phyloP scores from a whole-genome alignment of 2,329 filamentous ascomycete genomes.

The Xylariaceae sp. region DNA sequence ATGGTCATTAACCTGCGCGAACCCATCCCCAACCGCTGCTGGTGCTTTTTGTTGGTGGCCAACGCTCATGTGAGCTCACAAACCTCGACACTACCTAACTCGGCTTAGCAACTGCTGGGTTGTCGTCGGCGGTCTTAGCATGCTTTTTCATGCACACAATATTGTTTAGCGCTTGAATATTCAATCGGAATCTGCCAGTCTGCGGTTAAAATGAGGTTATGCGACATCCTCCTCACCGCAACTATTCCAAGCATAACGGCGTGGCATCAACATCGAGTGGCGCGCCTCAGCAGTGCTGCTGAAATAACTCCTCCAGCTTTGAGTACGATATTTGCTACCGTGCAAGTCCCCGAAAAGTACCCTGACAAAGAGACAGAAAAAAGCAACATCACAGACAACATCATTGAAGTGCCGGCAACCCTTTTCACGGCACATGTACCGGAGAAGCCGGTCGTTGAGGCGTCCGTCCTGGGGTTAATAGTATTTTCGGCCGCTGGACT shows the following conservation, averaged over 20 bases:
- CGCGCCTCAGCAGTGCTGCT: slow-evolving; percentile 20
- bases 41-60: slow-evolving; percentile 9
- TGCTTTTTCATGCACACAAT: slow-evolving; percentile 7
- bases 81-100: background rate
- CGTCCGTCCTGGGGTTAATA: slow-evolving; percentile 33
- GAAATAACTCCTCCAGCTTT: slow-evolving; percentile 15
- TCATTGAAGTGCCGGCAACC: slow-evolving; percentile 20
- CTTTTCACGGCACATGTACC: slow-evolving; percentile 21
- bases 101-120: background rate
- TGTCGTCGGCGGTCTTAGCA: background rate
- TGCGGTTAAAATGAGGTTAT: slow-evolving; percentile 25
- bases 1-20: slow-evolving; percentile 6
- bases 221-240: slow-evolving; percentile 17
- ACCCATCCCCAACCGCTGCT: slow-evolving; percentile 2
- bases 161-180: background rate
- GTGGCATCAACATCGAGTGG: slow-evolving; percentile 21
- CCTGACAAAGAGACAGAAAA: slow-evolving; percentile 21
- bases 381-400: slow-evolving; percentile 24
- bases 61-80: slow-evolving; percentile 7
- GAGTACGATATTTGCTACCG: slow-evolving; percentile 17
- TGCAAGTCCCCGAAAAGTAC: background rate
- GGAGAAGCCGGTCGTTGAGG: slow-evolving; percentile 30
- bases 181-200: background rate
- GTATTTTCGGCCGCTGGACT: slow-evolving; percentile 33
- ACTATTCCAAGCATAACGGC: slow-evolving; percentile 17